A percentile compares a stretch with the other conserved stretches of the same genome.
phyloP scores from a whole-genome alignment of 257 asterid genomes.

The Apocynum venetum region DNA sequence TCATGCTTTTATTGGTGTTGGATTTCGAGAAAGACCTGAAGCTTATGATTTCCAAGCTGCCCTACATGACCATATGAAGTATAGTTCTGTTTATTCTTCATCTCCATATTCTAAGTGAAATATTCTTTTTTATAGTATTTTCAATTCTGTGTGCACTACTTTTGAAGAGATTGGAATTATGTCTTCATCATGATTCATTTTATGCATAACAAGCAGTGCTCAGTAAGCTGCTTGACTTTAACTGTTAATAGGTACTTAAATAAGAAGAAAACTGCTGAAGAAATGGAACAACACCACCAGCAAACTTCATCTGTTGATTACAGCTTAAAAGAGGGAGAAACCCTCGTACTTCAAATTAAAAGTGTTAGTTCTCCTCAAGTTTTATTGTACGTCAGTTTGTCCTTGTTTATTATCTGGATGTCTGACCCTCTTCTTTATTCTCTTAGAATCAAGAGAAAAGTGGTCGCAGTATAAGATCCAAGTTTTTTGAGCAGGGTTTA shows the following conservation, averaged over 20 bases:
- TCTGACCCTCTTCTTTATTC: neutral
- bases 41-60: constrained; percentile 99
- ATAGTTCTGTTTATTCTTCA: constrained; percentile 19
- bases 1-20: constrained; percentile 97
- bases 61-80: constrained; percentile 98
- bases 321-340: constrained; percentile 95
- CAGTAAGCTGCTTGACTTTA: constrained; percentile 9
- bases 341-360: constrained; percentile 80
- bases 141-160: neutral
- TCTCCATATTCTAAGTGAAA: neutral
- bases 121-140: neutral
- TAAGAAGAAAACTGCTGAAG: constrained; percentile 94
- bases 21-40: constrained; percentile 97
- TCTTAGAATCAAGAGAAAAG: constrained; percentile 45
- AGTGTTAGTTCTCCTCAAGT: constrained; percentile 38
- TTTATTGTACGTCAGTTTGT: neutral
- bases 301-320: constrained; percentile 76
- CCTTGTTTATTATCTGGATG: constrained; percentile 1
- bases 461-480: constrained; percentile 51
- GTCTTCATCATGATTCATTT: neutral
- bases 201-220: neutral
- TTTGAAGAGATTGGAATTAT: neutral
- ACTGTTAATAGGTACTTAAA: constrained; percentile 67
- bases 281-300: constrained; percentile 94
- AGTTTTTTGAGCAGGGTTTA: constrained; percentile 83